These are phyloP conservation scores for Colletotrichum ledebouriae DNA, from an alignment of 2,329 filamentous ascomycete genomes.

Conservation along the genomic window DNA sequence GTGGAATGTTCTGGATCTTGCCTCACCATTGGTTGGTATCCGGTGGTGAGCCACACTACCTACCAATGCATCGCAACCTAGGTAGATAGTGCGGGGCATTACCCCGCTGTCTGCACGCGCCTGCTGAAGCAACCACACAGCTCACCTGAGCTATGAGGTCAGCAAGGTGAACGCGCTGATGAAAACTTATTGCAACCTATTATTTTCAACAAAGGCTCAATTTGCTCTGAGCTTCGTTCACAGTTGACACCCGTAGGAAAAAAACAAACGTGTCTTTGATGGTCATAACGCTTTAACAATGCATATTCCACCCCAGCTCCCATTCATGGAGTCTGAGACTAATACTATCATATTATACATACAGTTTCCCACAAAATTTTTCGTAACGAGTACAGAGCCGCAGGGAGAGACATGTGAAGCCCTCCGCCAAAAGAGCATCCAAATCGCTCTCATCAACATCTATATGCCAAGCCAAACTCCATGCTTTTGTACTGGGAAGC, in stretches of 20 bases:
- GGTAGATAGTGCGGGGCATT: constrained; percentile 34
- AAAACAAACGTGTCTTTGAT: not conserved
- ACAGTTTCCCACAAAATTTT: constrained; percentile 30
- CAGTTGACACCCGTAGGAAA: no score
- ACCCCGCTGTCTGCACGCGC: constrained; percentile 25
- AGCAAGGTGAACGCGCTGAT: not conserved
- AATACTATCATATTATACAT: constrained; percentile 36
- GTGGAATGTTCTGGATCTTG: constrained; percentile 44
- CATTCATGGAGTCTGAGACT: constrained; percentile 1
- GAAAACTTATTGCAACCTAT: no score
- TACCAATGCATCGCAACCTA: constrained; percentile 27
- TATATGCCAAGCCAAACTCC: constrained; percentile 41
- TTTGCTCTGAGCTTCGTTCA: no score
- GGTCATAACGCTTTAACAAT: constrained; percentile 23
- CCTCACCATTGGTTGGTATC: not conserved
- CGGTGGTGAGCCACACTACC: constrained; percentile 27
- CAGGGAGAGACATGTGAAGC: constrained; percentile 14
- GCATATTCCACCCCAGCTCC: constrained; percentile 17
- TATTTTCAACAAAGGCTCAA: no score
- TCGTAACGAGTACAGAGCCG: constrained; percentile 35
- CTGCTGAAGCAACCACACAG: not conserved
- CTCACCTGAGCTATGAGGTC: constrained; percentile 29
- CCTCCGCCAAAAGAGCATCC: constrained; percentile 27
- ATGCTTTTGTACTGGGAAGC: constrained; percentile 16
- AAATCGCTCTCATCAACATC: constrained; percentile 35